These are phyloP conservation scores for Trichoderma afroharzianum DNA, from an alignment of 2,329 filamentous ascomycete species.

Conservation along the genomic window DNA sequence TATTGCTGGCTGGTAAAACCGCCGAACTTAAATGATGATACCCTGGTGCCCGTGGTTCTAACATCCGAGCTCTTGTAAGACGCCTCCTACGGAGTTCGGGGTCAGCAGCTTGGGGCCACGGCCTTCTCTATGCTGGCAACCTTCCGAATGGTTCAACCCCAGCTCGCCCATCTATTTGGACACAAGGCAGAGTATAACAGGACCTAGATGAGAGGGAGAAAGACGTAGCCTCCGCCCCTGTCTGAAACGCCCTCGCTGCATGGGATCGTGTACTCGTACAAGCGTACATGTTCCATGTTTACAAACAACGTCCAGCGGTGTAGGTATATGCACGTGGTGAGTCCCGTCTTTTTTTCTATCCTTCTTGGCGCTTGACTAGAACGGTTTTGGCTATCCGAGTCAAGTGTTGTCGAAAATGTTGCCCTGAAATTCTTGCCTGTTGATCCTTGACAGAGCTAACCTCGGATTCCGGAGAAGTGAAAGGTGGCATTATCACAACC, in stretches of 20 bases:
- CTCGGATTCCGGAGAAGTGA: neutral
- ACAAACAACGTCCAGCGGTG: neutral
- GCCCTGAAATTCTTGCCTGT: neutral
- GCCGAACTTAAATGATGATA: neutral
- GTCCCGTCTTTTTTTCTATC: neutral
- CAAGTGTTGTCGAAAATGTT: neutral
- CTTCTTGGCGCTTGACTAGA: neutral
- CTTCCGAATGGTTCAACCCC: neutral
- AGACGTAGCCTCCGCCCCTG: neutral
- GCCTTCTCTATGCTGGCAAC: neutral
- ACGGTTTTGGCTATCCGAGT: neutral
- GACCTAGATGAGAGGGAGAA: neutral
- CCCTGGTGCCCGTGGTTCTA: neutral
- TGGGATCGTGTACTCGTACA: neutral
- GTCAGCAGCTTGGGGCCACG: neutral
- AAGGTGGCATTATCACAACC: neutral
- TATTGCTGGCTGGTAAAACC: neutral
- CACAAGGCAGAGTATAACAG: neutral
- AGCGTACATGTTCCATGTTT: neutral
- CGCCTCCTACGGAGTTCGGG: neutral
- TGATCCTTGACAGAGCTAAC: neutral
- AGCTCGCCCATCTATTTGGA: neutral
- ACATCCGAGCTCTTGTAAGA: neutral
- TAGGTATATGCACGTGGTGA: neutral
- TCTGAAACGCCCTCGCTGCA: neutral